Evolutionary conservation across 1,139 yeast species (phyloP).

Genomic region (Suhomyces choctaworum): DNA sequence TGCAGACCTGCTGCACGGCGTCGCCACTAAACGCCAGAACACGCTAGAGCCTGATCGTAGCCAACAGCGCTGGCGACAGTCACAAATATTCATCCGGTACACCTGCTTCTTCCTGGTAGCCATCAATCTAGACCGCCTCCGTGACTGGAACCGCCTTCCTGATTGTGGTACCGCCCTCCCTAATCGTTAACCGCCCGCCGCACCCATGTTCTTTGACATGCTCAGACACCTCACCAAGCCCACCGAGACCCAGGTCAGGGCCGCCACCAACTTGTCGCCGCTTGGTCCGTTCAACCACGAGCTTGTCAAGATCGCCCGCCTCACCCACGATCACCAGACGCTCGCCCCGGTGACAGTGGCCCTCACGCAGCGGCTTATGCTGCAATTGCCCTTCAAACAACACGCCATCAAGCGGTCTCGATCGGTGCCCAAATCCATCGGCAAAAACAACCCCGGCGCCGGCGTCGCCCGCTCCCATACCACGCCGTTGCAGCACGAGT

Average conservation of each 20-base stretch:
- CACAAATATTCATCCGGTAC: no score
- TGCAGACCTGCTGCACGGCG: no score
- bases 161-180: no score
- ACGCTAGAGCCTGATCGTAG: no score
- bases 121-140: no score
- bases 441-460: background rate
- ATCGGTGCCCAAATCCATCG: constrained; percentile 1
- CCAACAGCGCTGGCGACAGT: no score
- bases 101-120: no score
- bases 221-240: constrained; percentile 13
- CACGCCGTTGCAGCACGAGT: constrained; percentile 1
- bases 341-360: constrained; percentile 20
- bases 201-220: constrained; percentile 1
- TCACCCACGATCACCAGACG: constrained; percentile 24
- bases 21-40: no score
- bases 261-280: constrained; percentile 39
- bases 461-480: constrained; percentile 3
- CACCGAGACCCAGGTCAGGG: constrained; percentile 16
- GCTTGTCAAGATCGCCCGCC: constrained; percentile 33
- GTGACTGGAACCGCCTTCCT: no score
- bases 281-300: constrained; percentile 44
- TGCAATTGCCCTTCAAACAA: background rate
- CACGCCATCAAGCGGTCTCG: constrained; percentile 2
- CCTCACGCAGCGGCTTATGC: constrained; percentile 14
- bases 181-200: no score